Evolutionary conservation across 2,329 filamentous ascomycete genomes (phyloP).

Genomic region (Mariannaea sp.): DNA sequence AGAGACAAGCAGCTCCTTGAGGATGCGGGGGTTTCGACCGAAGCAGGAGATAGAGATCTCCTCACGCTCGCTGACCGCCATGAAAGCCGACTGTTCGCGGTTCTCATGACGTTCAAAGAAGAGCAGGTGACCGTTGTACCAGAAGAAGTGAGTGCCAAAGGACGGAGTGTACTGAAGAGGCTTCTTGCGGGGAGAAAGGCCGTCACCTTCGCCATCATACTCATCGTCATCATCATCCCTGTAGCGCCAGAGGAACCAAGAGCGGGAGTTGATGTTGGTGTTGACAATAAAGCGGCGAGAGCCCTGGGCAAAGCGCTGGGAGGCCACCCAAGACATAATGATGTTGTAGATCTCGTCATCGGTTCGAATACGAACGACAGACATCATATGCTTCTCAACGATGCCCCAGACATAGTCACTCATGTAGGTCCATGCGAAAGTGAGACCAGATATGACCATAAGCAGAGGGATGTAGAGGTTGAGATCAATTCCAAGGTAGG

Average conservation of each 20-base stretch:
- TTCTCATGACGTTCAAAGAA: conserved; percentile 60
- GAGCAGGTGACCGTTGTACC: conserved; percentile 64
- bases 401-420: conserved; percentile 53
- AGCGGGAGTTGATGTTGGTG: conserved; percentile 61
- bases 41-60: conserved; percentile 65
- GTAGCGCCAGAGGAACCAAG: conserved; percentile 53
- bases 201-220: conserved; percentile 45
- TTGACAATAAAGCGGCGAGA: conserved; percentile 69
- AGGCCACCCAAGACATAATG: conserved; percentile 70
- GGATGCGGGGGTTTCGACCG: conserved; percentile 61
- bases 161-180: conserved; percentile 67
- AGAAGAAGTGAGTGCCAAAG: conserved; percentile 70
- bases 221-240: conserved; percentile 54
- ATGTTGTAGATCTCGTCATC: conserved; percentile 77
- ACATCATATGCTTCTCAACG: conserved; percentile 63
- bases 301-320: conserved; percentile 63
- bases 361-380: conserved; percentile 66
- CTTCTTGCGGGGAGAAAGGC: conserved; percentile 49
- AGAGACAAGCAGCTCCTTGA: conserved; percentile 66
- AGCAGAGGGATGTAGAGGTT: conserved; percentile 66
- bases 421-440: conserved; percentile 59
- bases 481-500: conserved; percentile 65
- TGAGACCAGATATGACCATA: conserved; percentile 53
- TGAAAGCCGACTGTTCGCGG: conserved; percentile 47
- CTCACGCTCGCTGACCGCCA: conserved; percentile 57